phyloP scores from a whole-genome alignment of 148 eudicot species.

The Rhododendron ovatum region DNA sequence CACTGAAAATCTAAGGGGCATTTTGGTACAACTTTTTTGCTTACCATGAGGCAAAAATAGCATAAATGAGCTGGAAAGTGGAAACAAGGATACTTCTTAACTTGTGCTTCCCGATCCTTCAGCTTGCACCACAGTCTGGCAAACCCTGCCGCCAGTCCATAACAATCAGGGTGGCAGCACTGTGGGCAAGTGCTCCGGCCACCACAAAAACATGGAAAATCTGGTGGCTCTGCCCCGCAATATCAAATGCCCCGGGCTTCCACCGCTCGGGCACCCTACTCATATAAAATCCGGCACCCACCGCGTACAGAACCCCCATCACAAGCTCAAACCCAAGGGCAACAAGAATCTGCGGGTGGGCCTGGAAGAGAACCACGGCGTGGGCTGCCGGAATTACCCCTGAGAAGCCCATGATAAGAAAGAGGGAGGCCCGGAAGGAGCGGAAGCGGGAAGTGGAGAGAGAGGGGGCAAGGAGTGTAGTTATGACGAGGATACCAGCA shows the following conservation, averaged over 20 bases:
- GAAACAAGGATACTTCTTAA: not conserved
- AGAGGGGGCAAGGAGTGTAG: constrained; percentile 66
- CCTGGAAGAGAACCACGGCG: constrained; percentile 46
- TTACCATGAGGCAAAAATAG: not conserved
- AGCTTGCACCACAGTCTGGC: constrained; percentile 24
- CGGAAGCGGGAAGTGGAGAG: constrained; percentile 57
- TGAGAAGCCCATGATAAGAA: constrained; percentile 82
- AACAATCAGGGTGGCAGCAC: constrained; percentile 54
- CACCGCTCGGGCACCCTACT: constrained; percentile 75
- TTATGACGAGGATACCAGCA: constrained; percentile 46
- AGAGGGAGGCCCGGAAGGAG: constrained; percentile 57
- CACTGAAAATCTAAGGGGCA: not conserved
- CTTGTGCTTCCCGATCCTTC: not conserved
- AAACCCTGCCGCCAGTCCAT: constrained; percentile 60
- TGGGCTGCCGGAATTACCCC: constrained; percentile 79
- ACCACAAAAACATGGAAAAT: constrained; percentile 86
- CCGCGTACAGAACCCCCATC: constrained; percentile 63
- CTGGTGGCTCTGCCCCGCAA: constrained; percentile 91
- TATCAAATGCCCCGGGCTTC: constrained; percentile 82
- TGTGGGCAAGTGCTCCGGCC: constrained; percentile 66
- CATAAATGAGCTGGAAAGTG: not conserved
- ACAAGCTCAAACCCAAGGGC: constrained; percentile 65
- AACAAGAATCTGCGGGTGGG: constrained; percentile 44
- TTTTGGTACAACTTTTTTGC: not conserved
- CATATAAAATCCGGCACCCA: constrained; percentile 66